These are phyloP conservation scores for Lunasporangiospora selenospora DNA, from an alignment of 192 early-diverging fungal genomes.

Conservation along the genomic window DNA sequence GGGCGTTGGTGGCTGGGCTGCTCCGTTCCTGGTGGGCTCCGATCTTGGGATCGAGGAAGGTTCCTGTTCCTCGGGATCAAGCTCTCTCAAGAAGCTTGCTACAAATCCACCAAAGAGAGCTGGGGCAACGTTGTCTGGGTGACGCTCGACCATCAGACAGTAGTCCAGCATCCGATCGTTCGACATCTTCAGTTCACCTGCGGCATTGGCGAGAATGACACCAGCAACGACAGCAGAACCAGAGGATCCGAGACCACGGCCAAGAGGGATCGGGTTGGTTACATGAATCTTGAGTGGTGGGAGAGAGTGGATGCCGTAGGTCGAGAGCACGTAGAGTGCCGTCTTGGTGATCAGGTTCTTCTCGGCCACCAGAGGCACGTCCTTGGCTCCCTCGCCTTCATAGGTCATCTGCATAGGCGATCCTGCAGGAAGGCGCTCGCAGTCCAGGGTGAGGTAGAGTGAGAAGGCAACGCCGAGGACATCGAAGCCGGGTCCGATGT, in stretches of 20 bases:
- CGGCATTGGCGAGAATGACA: constrained; percentile 80
- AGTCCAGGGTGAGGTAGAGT: constrained; percentile 81
- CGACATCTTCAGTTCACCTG: constrained; percentile 70
- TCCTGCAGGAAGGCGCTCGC: constrained; percentile 36
- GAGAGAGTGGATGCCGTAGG: constrained; percentile 72
- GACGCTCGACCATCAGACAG: constrained; percentile 91
- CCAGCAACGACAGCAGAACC: constrained; percentile 97
- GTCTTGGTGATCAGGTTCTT: constrained; percentile 93
- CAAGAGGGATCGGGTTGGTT: constrained; percentile 93
- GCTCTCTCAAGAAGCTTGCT: constrained; percentile 79
- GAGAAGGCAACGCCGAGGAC: constrained; percentile 91
- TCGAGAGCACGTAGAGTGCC: constrained; percentile 86
- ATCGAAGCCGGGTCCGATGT: constrained; percentile 98
- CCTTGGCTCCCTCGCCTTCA: constrained; percentile 69
- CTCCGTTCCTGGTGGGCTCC: constrained; percentile 47
- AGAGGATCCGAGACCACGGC: constrained; percentile 96
- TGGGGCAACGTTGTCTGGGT: constrained; percentile 97
- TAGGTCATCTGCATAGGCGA: constrained; percentile 58
- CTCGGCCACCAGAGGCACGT: constrained; percentile 80
- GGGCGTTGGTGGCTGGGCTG: constrained; percentile 55
- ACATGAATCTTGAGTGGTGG: constrained; percentile 73
- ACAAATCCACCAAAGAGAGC: constrained; percentile 95
- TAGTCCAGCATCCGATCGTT: constrained; percentile 90
- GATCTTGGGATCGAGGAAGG: constrained; percentile 55
- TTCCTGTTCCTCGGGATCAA: constrained; percentile 53